These are phyloP conservation scores for Amaranthus tricolor DNA, from an alignment of 179 eudicot species.

Conservation along the genomic window DNA sequence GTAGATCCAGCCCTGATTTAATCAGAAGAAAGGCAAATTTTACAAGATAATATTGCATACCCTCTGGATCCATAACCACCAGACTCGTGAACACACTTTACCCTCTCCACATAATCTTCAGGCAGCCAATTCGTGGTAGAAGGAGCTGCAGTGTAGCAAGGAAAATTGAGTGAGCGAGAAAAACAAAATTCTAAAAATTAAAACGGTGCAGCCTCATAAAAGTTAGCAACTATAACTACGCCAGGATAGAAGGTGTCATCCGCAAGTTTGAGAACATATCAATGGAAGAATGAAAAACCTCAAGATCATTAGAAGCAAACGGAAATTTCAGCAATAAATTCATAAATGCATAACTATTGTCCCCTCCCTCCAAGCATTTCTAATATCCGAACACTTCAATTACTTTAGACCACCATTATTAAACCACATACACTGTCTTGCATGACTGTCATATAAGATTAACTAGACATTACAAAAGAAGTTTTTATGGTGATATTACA, in stretches of 20 bases:
- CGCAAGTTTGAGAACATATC: background rate
- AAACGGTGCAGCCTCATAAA: background rate
- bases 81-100: conserved; percentile 71
- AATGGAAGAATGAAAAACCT: background rate
- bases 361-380: background rate
- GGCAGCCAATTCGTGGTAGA: conserved; percentile 70
- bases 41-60: conserved; percentile 32
- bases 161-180: conserved; percentile 13
- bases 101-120: conserved; percentile 91
- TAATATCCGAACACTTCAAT: background rate
- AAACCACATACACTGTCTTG: background rate
- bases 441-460: background rate
- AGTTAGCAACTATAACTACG: background rate
- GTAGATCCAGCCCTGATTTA: background rate
- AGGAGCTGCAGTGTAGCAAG: conserved; percentile 51
- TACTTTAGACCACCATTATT: background rate
- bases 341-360: background rate
- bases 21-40: background rate
- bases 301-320: background rate
- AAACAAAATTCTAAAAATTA: background rate
- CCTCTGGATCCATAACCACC: conserved; percentile 97
- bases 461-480: no score
- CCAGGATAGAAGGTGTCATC: background rate
- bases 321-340: background rate
- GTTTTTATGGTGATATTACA: background rate